These are phyloP conservation scores for Prunus persica DNA, from an alignment of 306 rosid genomes.

Conservation along the genomic window Prunus_persica_NCBIv2 NC_034009.1:26454501-26455000, in stretches of 20 bases:
- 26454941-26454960: neutral
- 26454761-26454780: neutral
- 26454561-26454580: neutral
- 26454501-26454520: neutral
- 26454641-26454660: rapidly evolving
- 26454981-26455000: neutral
- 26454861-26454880: too few species aligned
- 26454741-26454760: too few species aligned
- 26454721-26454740: too few species aligned
- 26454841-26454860: neutral
- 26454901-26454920: neutral
- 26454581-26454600: neutral
- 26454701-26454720: too few species aligned
- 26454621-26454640: rapidly evolving
- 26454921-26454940: neutral
- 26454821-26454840: neutral
- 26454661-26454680: too few species aligned
- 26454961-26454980: neutral
- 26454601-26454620: neutral
- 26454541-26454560: neutral
- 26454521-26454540: neutral
- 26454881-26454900: too few species aligned
- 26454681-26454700: rapidly evolving
- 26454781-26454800: neutral
- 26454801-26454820: neutral